phyloP scores from a whole-genome alignment of 2,329 filamentous ascomycete genomes.

The Tolypocladium album region DNA sequence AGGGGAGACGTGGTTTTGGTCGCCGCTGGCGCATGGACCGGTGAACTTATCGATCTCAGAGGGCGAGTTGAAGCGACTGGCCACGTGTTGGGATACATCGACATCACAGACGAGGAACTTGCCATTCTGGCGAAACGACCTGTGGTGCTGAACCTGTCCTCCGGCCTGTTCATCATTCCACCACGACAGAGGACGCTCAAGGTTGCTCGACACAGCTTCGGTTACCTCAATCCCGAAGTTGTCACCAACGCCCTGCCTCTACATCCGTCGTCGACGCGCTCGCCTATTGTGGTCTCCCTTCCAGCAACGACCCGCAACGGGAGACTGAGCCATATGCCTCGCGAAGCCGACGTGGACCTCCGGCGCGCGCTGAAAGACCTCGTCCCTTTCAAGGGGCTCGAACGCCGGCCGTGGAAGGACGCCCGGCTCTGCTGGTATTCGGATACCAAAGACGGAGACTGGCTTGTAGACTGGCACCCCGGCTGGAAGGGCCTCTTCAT shows the following conservation, averaged over 20 bases:
- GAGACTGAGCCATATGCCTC: constrained; percentile 37
- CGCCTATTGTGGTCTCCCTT: constrained; percentile 22
- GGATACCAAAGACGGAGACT: constrained; percentile 61
- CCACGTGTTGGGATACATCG: constrained; percentile 69
- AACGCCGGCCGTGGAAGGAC: constrained; percentile 46
- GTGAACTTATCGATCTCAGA: constrained; percentile 63
- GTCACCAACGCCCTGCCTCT: constrained; percentile 22
- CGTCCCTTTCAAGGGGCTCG: constrained; percentile 44
- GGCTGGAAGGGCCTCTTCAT: constrained; percentile 46
- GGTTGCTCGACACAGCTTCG: constrained; percentile 58
- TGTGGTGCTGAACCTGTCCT: constrained; percentile 60
- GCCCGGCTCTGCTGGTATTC: constrained; percentile 68
- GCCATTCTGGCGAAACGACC: constrained; percentile 53
- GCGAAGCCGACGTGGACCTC: constrained; percentile 51
- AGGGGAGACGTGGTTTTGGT: constrained; percentile 65
- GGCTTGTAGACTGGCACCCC: constrained; percentile 61
- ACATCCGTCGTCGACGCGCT: constrained; percentile 13
- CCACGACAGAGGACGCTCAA: constrained; percentile 54
- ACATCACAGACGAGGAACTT: constrained; percentile 63
- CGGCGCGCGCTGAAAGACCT: constrained; percentile 50
- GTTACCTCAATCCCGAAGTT: constrained; percentile 46
- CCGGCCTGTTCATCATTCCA: constrained; percentile 66
- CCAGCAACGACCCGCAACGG: constrained; percentile 26
- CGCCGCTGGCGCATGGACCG: constrained; percentile 82
- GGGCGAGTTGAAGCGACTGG: constrained; percentile 72